Evolutionary conservation across 805 yeast species (phyloP), one percentile per base, ranked within the genome.

Genomic region (Blastobotrys terrestris): DNA sequence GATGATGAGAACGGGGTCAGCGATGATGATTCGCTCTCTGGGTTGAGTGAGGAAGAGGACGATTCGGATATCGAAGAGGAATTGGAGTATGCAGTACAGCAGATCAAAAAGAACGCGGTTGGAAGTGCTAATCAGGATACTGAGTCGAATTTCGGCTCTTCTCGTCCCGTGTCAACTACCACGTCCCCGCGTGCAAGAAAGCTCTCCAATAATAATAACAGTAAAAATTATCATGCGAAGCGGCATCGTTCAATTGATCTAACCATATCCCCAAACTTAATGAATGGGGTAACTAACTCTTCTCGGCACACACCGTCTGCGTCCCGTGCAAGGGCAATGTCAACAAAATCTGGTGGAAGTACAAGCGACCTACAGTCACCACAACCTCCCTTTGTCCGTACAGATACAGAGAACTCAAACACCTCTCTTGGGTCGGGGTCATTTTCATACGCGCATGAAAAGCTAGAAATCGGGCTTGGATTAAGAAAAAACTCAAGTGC

Each of bases 51-150:
- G 46, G 35, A 26, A 11, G 77, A 72, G 19, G 76, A 72, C 44
- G 72, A 67, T 44, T 67, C 66, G 44, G 71, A 71, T 44, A 56
- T 72, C n/a, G 77, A 69, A 50, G 74, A 71, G 45, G 71, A 71
- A n/a, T 60, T 74, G 53, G 62, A 68, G 46, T 63, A 65, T 52
- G 67, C 71, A 5, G 64, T 67, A 14, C 55, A 61, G 54, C 65
- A 69, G 56, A 49, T 68, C 55, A 65, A 66, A 49, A 55, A 56
- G 44, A 53, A 60, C 48, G 60, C 64, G 4, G 8, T 15, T 14
- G 48, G 20, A 15, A 52, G 22, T 14, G 46, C 41, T 7, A 55
- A 52, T n/a, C 21, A 13, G 5, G 55, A 47, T 16, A 46, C 54
- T 2, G 11, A 44, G 15, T 44, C 26, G 4, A 39, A 45, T 11